phyloP scores from a whole-genome alignment of 2,329 filamentous ascomycete species.

The Falciphora oryzae region DNA sequence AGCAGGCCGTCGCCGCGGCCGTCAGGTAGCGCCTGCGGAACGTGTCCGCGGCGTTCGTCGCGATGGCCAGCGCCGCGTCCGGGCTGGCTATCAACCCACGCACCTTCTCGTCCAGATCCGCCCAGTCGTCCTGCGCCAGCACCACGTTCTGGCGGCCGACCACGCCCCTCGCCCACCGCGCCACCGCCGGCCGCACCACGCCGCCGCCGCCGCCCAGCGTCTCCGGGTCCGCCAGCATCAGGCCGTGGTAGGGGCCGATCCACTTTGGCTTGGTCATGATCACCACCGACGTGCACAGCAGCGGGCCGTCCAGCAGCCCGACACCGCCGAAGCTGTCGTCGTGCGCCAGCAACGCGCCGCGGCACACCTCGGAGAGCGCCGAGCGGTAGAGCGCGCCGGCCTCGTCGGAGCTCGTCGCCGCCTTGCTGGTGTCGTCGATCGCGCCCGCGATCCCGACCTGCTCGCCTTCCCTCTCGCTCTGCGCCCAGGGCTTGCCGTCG shows the following conservation, averaged over 20 bases:
- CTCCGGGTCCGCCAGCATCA: conserved; percentile 3
- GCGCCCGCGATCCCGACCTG: not conserved
- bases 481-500: not conserved
- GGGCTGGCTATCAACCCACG: not conserved
- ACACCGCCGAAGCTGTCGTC: not conserved
- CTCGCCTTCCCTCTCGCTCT: not conserved
- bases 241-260: conserved; percentile 1
- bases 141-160: conserved; percentile 3
- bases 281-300: conserved; percentile 2
- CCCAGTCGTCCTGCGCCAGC: conserved; percentile 7
- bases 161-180: not conserved
- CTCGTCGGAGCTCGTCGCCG: too few species aligned
- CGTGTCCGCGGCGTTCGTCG: not conserved
- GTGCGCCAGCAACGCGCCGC: conserved; percentile 4
- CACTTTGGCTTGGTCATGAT: not conserved
- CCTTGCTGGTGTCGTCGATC: not conserved
- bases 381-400: not conserved
- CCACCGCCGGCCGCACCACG: not conserved
- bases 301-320: not conserved
- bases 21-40: conserved; percentile 3
- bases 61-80: not conserved
- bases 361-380: not conserved
- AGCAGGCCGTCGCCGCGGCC: not conserved
- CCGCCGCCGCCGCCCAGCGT: not conserved
- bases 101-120: conserved; percentile 4